Evolutionary conservation across 2,329 filamentous ascomycete genomes (phyloP).

Genomic region (Cytospora leucostoma): DNA sequence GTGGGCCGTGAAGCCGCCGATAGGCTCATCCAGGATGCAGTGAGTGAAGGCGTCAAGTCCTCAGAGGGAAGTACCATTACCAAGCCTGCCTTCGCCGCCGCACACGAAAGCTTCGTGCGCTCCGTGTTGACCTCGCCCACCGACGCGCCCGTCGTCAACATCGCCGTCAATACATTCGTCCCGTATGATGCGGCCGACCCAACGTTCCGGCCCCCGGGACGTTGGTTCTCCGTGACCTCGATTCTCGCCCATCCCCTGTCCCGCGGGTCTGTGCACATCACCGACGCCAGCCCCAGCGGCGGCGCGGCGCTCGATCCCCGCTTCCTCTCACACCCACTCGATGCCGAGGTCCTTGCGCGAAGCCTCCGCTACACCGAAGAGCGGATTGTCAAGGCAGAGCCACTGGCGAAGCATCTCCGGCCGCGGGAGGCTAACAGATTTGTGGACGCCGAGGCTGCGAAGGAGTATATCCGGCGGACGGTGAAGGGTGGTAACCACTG

Average conservation of each 20-base stretch:
- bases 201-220: neutral
- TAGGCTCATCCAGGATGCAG: neutral
- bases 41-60: neutral
- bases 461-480: neutral
- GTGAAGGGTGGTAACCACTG: slow-evolving; percentile 34
- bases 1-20: neutral
- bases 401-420: neutral
- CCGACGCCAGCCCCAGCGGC: too few species aligned
- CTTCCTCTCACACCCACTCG: slow-evolving; percentile 9
- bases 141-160: neutral
- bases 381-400: neutral
- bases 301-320: neutral
- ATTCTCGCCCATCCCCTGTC: neutral
- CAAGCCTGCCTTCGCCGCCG: neutral
- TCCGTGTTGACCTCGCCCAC: neutral
- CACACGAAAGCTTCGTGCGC: neutral
- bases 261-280: slow-evolving; percentile 7
- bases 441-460: neutral
- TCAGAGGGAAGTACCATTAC: neutral
- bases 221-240: neutral
- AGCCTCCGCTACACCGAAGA: slow-evolving; percentile 5
- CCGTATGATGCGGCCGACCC: neutral
- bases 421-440: neutral
- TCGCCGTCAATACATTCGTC: neutral
- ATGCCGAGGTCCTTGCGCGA: slow-evolving; percentile 4